Conservation (phyloP, 2,329 filamentous ascomycete genomes). For the Fusarium hostae region DNA sequence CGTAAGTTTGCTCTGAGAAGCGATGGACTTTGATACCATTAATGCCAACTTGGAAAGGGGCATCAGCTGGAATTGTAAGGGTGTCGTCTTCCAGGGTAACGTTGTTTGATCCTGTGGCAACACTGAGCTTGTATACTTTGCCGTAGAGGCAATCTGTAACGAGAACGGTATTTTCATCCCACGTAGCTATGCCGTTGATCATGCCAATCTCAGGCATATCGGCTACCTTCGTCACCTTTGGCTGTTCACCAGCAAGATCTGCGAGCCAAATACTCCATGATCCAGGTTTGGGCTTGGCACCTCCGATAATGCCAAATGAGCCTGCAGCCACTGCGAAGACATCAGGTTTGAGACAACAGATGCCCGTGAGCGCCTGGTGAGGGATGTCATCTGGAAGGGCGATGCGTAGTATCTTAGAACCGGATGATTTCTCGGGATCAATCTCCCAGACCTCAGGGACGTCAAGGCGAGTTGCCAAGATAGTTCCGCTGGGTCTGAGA, state of each 20-base stretch:
- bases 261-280: slow-evolving; percentile 36
- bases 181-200: slow-evolving; percentile 37
- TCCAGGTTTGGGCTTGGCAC: slow-evolving; percentile 6
- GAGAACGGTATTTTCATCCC: slow-evolving; percentile 31
- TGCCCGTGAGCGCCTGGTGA: slow-evolving; percentile 28
- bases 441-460: slow-evolving; percentile 35
- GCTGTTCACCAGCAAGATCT: slow-evolving; percentile 18
- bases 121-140: slow-evolving; percentile 34
- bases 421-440: slow-evolving; percentile 19
- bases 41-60: slow-evolving; percentile 27
- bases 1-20: slow-evolving; percentile 13
- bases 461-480: slow-evolving; percentile 37
- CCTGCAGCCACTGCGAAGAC: slow-evolving; percentile 33
- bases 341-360: slow-evolving; percentile 31
- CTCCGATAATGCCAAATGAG: slow-evolving; percentile 27
- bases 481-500: slow-evolving; percentile 55
- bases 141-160: slow-evolving; percentile 36
- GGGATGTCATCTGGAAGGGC: slow-evolving; percentile 10
- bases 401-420: slow-evolving; percentile 19
- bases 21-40: slow-evolving; percentile 39
- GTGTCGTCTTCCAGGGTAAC: slow-evolving; percentile 31
- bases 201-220: slow-evolving; percentile 18
- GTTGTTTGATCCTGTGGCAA: slow-evolving; percentile 13
- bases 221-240: slow-evolving; percentile 9
- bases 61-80: slow-evolving; percentile 18